A percentile compares a stretch with the other conserved stretches of the same genome.
Conservation (phyloP, 2,329 filamentous ascomycete genomes). For the Fusarium piperis region DNA sequence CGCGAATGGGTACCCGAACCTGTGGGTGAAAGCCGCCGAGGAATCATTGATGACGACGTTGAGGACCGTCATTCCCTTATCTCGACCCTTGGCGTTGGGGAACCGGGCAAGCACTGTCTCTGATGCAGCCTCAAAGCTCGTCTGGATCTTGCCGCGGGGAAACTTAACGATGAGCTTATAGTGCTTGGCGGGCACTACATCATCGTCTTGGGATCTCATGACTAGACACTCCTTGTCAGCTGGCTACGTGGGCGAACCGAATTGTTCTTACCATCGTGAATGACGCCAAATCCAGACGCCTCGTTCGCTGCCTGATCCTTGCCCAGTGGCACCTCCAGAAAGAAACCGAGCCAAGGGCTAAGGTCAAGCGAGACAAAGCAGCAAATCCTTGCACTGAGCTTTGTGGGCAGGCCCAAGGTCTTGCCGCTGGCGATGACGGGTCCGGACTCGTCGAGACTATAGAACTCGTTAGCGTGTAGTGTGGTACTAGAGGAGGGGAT, state of each 20-base stretch:
- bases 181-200: not conserved
- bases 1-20: constrained; percentile 7
- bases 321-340: not conserved
- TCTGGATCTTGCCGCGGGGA: not conserved
- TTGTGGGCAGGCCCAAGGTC: not conserved
- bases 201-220: not conserved
- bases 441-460: not conserved
- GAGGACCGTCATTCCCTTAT: not conserved
- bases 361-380: not conserved
- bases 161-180: not conserved
- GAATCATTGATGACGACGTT: not conserved
- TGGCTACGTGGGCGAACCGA: not conserved
- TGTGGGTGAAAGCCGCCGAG: not conserved
- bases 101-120: not conserved
- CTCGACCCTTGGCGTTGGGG: not conserved
- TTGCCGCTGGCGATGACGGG: constrained; percentile 9
- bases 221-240: not conserved
- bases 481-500: not conserved
- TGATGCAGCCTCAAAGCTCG: not conserved
- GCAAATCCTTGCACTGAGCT: not conserved
- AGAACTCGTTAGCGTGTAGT: not conserved
- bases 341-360: not conserved
- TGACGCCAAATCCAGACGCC: constrained; percentile 1
- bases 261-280: not conserved
- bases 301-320: not conserved